phyloP scores from a whole-genome alignment of 148 eudicot genomes.

The Rhododendron henanense region DNA sequence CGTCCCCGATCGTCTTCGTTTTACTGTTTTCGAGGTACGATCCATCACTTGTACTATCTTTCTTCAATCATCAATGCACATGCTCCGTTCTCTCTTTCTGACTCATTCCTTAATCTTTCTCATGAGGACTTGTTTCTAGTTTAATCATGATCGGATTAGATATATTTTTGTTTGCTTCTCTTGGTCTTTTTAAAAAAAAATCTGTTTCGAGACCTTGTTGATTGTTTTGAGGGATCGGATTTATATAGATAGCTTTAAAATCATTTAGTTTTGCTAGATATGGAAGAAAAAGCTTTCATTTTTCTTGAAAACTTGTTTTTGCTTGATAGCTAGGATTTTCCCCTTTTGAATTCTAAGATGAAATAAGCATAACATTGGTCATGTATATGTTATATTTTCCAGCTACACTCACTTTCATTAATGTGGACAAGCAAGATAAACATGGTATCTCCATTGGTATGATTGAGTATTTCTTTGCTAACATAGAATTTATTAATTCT shows the following conservation, averaged over 20 bases:
- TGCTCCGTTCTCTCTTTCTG: background rate
- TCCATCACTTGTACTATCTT: slow-evolving; percentile 14
- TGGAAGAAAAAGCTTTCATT: background rate
- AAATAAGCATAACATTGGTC: background rate
- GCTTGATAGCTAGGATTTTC: background rate
- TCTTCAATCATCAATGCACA: background rate
- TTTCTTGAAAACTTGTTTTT: background rate
- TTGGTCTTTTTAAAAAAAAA: background rate
- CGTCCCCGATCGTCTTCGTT: slow-evolving; percentile 47
- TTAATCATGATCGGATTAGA: slow-evolving; percentile 12
- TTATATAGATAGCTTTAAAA: slow-evolving; percentile 1
- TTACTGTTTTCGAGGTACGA: slow-evolving; percentile 36
- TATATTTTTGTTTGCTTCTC: background rate
- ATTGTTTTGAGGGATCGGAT: background rate
- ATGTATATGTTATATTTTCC: background rate
- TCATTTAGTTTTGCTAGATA: background rate
- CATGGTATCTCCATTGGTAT: background rate
- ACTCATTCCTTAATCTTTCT: slow-evolving; percentile 4
- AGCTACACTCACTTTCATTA: slow-evolving; percentile 2
- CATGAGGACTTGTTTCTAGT: background rate
- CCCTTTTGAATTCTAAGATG: background rate
- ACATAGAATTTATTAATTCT: background rate
- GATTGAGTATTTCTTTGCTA: background rate
- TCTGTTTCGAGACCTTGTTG: background rate
- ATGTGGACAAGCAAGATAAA: background rate